Evolutionary conservation across 306 rosid genomes (phyloP), one percentile per base, ranked within the genome.

Genomic region (Corylus heterophylla): DNA sequence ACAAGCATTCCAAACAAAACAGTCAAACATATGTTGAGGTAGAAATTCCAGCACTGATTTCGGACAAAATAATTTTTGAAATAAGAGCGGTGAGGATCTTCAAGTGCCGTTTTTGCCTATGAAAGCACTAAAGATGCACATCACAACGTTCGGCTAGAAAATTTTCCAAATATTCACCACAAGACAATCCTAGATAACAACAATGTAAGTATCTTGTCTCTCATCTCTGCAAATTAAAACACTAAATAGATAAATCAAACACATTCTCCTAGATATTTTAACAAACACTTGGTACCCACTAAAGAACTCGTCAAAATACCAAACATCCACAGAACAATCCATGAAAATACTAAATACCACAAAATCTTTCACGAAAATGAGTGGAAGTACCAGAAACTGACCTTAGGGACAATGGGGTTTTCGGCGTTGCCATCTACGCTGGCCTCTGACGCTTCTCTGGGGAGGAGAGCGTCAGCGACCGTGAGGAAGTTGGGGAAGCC

Each of bases 401-500:
- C 98, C 98, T 86, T 86, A 3, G 98, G 96, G 13, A 85, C 16
- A 74, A 82, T 16, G 5, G 88, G 86, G 45, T 85, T 68, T 27
- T 82, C 47, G 5, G 86, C 83, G 56, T 82, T 79, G 37, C 62
- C 17, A 14, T 76, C 63, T 8, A 74, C 20, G 66, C 79, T 76
- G 47, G 89, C 69, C 35, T 87, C 85, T 0, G 89, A 81, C 0
- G 85, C 59, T 29, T 68, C 75, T 0, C 50, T 2, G 2, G 98
- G 99, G 3, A 96, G 86, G 18, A 80, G 42, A 59, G 87, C 90
- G 8, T 95, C 84, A 27, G 94, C 98, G 73, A 93, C 82, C 87
- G 93, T 80, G 54, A 95, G 96, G 49, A 77, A 95, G 71, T 95
- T 93, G n/a, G 97, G 90, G 69, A 62, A 81, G 1, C 67, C 90